phyloP scores from a whole-genome alignment of 2,329 filamentous ascomycete genomes.

The Ophiostoma angusticollis region DNA sequence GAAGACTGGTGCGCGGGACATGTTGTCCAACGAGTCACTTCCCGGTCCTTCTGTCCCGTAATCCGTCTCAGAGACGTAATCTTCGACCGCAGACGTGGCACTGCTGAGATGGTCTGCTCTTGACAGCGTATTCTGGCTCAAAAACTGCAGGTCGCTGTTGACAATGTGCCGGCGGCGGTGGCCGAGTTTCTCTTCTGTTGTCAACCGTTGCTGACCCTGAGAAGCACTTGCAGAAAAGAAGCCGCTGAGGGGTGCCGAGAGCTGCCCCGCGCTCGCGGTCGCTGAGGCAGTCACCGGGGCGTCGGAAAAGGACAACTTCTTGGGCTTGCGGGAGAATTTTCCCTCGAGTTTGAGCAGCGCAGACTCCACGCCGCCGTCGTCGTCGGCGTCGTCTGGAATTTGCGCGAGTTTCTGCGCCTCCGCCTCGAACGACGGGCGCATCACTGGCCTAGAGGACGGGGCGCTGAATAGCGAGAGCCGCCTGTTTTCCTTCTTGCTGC shows the following conservation, averaged over 20 bases:
- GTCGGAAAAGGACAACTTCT: conserved; percentile 25
- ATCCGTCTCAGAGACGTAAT: not conserved
- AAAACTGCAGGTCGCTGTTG: conserved; percentile 17
- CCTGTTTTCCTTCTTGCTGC: conserved; percentile 33
- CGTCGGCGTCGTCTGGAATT: conserved; percentile 67
- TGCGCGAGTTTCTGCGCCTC: conserved; percentile 79
- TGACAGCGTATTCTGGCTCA: not conserved
- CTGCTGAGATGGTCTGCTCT: conserved; percentile 1
- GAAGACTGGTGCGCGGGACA: not conserved
- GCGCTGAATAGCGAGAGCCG: conserved; percentile 46
- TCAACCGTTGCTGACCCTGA: conserved; percentile 14
- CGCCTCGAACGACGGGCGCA: conserved; percentile 70
- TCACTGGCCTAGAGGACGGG: conserved; percentile 47
- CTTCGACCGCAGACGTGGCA: not conserved
- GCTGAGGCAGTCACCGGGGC: not conserved
- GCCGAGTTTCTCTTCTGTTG: conserved; percentile 28
- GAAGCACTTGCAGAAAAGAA: not conserved
- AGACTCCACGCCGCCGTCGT: conserved; percentile 84
- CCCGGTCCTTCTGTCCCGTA: not conserved
- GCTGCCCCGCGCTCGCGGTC: not conserved
- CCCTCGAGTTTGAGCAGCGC: conserved; percentile 86
- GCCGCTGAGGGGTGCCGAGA: conserved; percentile 3
- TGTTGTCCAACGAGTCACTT: conserved; percentile 8
- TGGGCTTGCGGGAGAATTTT: conserved; percentile 50
- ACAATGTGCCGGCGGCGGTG: conserved; percentile 34